A percentile compares a stretch with the other conserved stretches of the same genome.
These are phyloP conservation scores for Rosa lucieae DNA, from an alignment of 306 rosid genomes.

Conservation along the genomic window DNA sequence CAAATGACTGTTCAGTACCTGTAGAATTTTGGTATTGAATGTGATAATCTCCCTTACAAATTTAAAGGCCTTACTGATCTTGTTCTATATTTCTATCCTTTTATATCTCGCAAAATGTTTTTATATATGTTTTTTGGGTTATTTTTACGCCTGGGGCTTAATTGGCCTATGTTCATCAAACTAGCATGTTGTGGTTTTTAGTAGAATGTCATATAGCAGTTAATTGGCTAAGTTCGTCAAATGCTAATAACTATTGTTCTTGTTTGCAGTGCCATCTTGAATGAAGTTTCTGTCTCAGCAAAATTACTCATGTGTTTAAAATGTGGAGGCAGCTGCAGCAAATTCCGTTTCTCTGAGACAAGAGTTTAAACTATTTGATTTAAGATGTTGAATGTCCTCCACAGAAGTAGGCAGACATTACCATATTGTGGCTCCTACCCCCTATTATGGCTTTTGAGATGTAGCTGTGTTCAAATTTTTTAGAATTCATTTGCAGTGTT, in stretches of 20 bases:
- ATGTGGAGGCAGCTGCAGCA: neutral
- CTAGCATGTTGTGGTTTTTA: neutral
- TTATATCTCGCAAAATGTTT: too few species aligned
- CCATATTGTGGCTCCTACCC: neutral
- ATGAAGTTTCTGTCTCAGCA: neutral
- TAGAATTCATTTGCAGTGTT: neutral
- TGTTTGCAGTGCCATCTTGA: constrained; percentile 22
- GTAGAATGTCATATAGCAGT: neutral
- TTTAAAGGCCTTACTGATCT: too few species aligned
- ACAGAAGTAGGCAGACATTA: neutral
- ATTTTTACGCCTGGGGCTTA: too few species aligned
- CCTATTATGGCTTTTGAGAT: neutral
- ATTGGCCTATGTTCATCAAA: neutral
- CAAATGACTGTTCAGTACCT: neutral
- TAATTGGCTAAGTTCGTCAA: too few species aligned
- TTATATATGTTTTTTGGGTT: too few species aligned
- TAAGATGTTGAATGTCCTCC: neutral
- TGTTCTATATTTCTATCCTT: too few species aligned
- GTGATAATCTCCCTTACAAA: neutral
- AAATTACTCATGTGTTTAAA: too few species aligned
- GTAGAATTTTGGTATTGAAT: neutral
- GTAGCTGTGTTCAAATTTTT: neutral
- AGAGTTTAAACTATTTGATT: neutral
- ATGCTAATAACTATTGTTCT: neutral
- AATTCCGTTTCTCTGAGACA: neutral